Conservation (phyloP, 1,284 basidiomycete genomes). For the Microbotryum saponariae region DNA sequence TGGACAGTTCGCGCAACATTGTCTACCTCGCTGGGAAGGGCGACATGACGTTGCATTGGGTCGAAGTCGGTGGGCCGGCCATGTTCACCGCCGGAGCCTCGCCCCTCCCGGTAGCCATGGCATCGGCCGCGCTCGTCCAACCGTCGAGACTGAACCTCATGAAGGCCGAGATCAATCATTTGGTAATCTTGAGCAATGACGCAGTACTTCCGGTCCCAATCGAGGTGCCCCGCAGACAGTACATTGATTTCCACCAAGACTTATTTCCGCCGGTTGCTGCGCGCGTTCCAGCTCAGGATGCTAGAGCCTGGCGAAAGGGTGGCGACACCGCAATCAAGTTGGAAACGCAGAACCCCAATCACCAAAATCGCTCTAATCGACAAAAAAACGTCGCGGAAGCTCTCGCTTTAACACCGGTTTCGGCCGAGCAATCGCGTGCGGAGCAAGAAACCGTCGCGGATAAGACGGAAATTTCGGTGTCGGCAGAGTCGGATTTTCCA, state of each 20-base stretch:
- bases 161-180: constrained; percentile 44
- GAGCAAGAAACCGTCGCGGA: no score
- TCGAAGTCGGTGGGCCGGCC: constrained; percentile 40
- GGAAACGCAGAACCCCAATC: no score
- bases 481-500: no score
- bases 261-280: constrained; percentile 41
- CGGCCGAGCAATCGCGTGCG: no score
- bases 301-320: no score
- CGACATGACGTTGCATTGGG: constrained; percentile 44
- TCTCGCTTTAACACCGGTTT: no score
- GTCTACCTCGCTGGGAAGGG: constrained; percentile 43
- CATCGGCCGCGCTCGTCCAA: constrained; percentile 39
- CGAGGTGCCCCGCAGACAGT: constrained; percentile 43
- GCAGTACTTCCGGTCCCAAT: constrained; percentile 42
- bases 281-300: neutral
- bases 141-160: constrained; percentile 42
- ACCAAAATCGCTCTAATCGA: no score
- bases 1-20: constrained; percentile 42
- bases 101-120: constrained; percentile 37
- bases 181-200: constrained; percentile 42
- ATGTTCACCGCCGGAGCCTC: constrained; percentile 40
- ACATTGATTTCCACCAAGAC: constrained; percentile 46
- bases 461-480: no score
- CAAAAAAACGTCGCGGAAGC: no score
- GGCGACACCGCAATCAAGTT: no score